Conservation (phyloP, 306 rosid genomes). For the Clitoria ternatea region DNA sequence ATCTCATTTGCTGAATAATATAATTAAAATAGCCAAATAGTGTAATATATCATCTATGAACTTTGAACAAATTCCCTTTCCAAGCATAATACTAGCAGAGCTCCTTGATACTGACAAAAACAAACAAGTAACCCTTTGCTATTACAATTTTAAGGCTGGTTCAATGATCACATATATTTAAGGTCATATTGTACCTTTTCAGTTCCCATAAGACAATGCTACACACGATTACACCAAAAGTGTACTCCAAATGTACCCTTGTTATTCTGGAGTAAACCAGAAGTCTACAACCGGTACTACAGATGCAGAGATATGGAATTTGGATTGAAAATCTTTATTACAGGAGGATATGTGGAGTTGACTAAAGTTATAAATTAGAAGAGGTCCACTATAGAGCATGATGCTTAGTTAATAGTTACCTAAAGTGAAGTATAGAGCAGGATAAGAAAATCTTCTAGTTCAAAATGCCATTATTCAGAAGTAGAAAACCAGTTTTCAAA, state of each 20-base stretch:
- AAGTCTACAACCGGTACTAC: not conserved
- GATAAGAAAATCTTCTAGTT: not conserved
- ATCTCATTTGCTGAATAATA: not conserved
- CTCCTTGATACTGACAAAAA: constrained; percentile 5
- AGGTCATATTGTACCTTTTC: not conserved
- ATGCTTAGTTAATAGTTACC: not conserved
- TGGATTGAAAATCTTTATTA: constrained; percentile 3
- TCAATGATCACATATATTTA: not conserved
- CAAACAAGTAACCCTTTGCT: not conserved
- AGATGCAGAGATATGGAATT: not conserved
- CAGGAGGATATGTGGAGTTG: not conserved
- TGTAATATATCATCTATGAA: not conserved
- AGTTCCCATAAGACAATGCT: not conserved
- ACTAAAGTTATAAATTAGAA: not conserved
- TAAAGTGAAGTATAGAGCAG: not conserved
- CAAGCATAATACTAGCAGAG: not conserved
- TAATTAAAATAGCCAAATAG: not conserved
- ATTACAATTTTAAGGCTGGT: not conserved
- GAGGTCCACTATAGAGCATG: not conserved
- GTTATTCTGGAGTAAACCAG: not conserved
- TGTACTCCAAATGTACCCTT: not conserved
- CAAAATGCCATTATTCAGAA: not conserved
- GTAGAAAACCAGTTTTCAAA: not conserved
- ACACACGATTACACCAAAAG: not conserved
- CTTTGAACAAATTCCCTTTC: not conserved